phyloP scores from a whole-genome alignment of 139 green algal genomes.

The Chlorella sp. region DNA sequence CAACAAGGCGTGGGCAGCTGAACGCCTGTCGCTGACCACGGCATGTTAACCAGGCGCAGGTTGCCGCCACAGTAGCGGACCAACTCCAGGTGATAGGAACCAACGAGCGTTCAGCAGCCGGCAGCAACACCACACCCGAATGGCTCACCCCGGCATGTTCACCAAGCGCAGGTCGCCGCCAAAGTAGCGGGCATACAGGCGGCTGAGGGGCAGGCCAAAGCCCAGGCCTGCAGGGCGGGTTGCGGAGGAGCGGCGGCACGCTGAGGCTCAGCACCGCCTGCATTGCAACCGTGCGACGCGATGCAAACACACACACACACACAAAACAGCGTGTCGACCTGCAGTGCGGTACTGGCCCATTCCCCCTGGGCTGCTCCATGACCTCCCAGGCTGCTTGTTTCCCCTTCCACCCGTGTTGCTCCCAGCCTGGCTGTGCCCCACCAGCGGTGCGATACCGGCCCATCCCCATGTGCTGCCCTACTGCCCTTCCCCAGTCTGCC shows the following conservation, averaged over 20 bases:
- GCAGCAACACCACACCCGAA: too few species aligned
- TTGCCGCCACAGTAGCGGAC: not conserved
- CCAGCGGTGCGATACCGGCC: slow-evolving; percentile 18
- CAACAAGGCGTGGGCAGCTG: too few species aligned
- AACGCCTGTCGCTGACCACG: not conserved
- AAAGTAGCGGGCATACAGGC: slow-evolving; percentile 92
- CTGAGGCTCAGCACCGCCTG: too few species aligned
- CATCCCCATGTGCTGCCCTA: not conserved
- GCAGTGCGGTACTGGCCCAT: not conserved
- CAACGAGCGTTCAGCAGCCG: too few species aligned
- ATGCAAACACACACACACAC: too few species aligned
- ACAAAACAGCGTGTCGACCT: too few species aligned
- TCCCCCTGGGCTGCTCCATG: not conserved
- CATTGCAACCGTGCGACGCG: too few species aligned
- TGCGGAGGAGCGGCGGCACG: too few species aligned
- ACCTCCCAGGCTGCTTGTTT: not conserved
- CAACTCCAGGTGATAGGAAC: too few species aligned
- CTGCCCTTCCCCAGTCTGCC: not conserved
- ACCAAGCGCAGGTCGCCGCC: slow-evolving; percentile 76
- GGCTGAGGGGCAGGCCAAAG: slow-evolving; percentile 90
- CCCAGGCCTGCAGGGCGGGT: slow-evolving; percentile 86
- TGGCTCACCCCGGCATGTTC: slow-evolving; percentile 62
- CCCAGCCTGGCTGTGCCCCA: too few species aligned
- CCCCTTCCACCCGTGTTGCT: too few species aligned
- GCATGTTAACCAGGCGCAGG: slow-evolving; percentile 28